Conservation (phyloP, 352 stramenopile genomes). For the Phytophthora megakarya region DNA sequence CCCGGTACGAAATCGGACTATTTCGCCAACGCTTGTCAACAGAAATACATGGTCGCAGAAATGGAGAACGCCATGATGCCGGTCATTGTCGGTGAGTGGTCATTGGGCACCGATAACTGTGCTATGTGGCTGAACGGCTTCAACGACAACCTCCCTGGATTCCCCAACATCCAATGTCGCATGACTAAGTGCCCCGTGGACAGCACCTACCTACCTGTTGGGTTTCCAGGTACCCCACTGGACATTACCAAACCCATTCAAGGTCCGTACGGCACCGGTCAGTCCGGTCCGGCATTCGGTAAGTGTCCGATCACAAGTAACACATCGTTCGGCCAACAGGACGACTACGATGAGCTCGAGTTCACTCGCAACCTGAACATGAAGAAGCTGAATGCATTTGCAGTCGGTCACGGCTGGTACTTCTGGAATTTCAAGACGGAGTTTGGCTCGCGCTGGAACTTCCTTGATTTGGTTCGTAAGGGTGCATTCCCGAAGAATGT, state of each 20-base stretch:
- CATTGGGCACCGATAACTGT: conserved; percentile 85
- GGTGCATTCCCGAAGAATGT: conserved; percentile 80
- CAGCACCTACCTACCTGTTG: conserved; percentile 88
- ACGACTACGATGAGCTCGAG: conserved; percentile 76
- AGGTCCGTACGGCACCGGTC: conserved; percentile 76
- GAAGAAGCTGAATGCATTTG: conserved; percentile 94
- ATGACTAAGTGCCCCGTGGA: conserved; percentile 80
- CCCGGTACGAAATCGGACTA: conserved; percentile 78
- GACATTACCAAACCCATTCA: conserved; percentile 89
- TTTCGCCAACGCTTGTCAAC: conserved; percentile 89
- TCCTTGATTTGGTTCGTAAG: conserved; percentile 69
- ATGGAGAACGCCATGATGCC: conserved; percentile 94
- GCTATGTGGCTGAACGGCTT: conserved; percentile 88
- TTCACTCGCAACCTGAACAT: conserved; percentile 83
- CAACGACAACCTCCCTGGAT: conserved; percentile 46
- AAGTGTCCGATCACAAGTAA: conserved; percentile 89
- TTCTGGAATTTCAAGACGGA: conserved; percentile 97
- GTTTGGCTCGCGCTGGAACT: conserved; percentile 91
- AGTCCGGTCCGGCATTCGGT: conserved; percentile 88
- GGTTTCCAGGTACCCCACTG: conserved; percentile 89
- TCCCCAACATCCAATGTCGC: conserved; percentile 91
- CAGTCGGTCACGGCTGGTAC: conserved; percentile 92
- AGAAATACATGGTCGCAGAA: conserved; percentile 85
- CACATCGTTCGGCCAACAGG: conserved; percentile 78
- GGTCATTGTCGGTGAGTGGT: conserved; percentile 96